Base-by-base conservation (phyloP, 768 basidiomycete species). In the Tricholoma sp. region DNA sequence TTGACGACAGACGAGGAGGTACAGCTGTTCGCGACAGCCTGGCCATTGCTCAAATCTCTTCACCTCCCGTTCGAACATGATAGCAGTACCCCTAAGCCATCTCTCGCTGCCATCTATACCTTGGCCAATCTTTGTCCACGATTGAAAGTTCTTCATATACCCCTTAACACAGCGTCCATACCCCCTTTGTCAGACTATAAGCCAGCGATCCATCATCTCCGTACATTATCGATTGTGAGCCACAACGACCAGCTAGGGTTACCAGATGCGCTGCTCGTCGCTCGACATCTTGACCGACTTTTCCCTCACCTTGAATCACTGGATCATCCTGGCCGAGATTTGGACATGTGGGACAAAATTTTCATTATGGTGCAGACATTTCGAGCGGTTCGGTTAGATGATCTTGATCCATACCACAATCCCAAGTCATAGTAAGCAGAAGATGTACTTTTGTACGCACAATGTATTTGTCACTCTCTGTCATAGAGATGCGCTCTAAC, bases 41-140 rank as follows among this genome's bases (percentile, higher is more conserved):
- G 55, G 55, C 55, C 55, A 5, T n/a, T 14, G 14, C 45, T 56
- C 46, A 27, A 50, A 50, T 50, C 55, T 21, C 45, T 56, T 6
- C 19, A 32, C 34, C 18, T 56, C n/a, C 49, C 55, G 22, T 35
- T 16, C 39, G 41, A 55, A 8, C 27, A 16, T 12, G 45, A 31
- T 27, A 9, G 12, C 9, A 29, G 19, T 21, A n/a, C n/a, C n/a
- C n/a, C n/a, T n/a, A 18, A 24, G 7, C 37, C 37, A 6, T 43
- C 54, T 27, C 11, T 55, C 7, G 18, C 21, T 6, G 24, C 54
- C 4, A 34, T 55, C 5, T 27, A 27, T 10, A 41, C 27, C 54
- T 41, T 55, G 16, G 54, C 54, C 24, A 46, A 41, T 16, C 43
- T 8, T 12, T 55, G 54, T 24, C 54, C 54, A 12, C 5, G 43